Conservation (phyloP, 768 basidiomycete species). For the Rhodosporidiobolus odoratus region DNA sequence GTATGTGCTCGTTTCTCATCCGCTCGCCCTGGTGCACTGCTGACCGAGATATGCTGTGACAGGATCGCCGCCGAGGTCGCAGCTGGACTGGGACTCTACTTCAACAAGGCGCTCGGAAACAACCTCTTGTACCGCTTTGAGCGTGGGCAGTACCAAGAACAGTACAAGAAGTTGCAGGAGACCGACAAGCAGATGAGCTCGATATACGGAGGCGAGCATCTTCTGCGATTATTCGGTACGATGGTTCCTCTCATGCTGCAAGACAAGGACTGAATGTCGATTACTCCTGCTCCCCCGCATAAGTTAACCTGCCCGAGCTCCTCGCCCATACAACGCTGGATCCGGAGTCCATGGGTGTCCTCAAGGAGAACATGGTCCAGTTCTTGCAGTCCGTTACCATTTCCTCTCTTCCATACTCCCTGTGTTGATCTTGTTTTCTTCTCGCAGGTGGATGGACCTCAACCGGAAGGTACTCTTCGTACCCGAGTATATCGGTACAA, state of each 20-base stretch:
- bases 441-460: conserved; percentile 66
- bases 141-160: conserved; percentile 80
- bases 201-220: conserved; percentile 90
- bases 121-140: conserved; percentile 93
- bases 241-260: conserved; percentile 21
- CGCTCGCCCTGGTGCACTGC: background rate
- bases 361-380: conserved; percentile 85
- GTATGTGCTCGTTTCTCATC: background rate
- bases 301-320: conserved; percentile 83
- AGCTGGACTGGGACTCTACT: conserved; percentile 81
- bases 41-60: background rate
- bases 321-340: conserved; percentile 86
- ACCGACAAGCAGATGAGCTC: conserved; percentile 80
- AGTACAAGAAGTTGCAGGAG: conserved; percentile 67
- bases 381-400: conserved; percentile 61
- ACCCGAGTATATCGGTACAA: conserved; percentile 70
- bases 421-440: background rate
- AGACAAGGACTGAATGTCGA: background rate
- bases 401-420: background rate
- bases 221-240: conserved; percentile 83
- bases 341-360: conserved; percentile 69
- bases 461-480: conserved; percentile 70
- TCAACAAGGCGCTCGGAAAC: conserved; percentile 76
- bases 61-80: conserved; percentile 69
- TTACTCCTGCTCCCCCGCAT: conserved; percentile 14